Evolutionary conservation across 768 basidiomycete genomes (phyloP).

Genomic region (Holtermannia corniformis): DNA sequence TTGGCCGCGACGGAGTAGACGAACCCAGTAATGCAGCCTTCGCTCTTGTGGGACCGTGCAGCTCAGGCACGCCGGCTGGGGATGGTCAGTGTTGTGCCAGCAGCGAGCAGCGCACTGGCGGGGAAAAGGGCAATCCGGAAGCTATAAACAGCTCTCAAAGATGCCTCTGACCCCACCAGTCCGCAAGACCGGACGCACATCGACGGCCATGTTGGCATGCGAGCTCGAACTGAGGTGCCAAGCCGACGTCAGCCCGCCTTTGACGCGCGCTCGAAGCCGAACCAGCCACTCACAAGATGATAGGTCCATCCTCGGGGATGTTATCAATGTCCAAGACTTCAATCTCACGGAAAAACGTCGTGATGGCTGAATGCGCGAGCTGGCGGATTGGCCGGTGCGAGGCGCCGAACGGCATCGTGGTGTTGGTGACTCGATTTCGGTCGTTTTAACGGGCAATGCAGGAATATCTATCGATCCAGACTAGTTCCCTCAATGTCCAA

Average conservation of each 20-base stretch:
- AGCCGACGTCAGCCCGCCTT: not conserved
- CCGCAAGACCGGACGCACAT: constrained; percentile 47
- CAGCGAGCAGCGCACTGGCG: too few relatives aligned
- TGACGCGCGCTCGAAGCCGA: not conserved
- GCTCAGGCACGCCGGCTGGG: constrained; percentile 47
- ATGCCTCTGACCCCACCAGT: too few relatives aligned
- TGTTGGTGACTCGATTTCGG: not conserved
- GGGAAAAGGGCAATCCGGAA: too few relatives aligned
- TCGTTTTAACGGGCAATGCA: not conserved
- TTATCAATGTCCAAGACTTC: constrained; percentile 79
- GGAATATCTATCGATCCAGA: too few relatives aligned
- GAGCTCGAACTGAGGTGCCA: constrained; percentile 55
- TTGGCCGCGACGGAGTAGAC: constrained; percentile 4
- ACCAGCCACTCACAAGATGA: constrained; percentile 70
- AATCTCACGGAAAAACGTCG: constrained; percentile 81
- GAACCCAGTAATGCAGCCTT: constrained; percentile 56
- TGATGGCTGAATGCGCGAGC: constrained; percentile 62
- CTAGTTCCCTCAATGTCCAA: not conserved
- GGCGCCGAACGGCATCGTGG: constrained; percentile 41
- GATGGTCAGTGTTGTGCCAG: constrained; percentile 9
- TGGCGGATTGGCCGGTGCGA: constrained; percentile 62
- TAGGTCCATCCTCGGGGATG: constrained; percentile 76
- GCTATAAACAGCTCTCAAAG: too few relatives aligned
- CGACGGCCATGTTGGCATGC: constrained; percentile 94
- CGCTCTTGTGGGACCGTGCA: constrained; percentile 70